Percentiles rank a stretch among this genome's conserved stretches.
These are phyloP conservation scores for Pichia nanzhaoensis DNA, from an alignment of 805 yeast species.

Conservation along the genomic window DNA sequence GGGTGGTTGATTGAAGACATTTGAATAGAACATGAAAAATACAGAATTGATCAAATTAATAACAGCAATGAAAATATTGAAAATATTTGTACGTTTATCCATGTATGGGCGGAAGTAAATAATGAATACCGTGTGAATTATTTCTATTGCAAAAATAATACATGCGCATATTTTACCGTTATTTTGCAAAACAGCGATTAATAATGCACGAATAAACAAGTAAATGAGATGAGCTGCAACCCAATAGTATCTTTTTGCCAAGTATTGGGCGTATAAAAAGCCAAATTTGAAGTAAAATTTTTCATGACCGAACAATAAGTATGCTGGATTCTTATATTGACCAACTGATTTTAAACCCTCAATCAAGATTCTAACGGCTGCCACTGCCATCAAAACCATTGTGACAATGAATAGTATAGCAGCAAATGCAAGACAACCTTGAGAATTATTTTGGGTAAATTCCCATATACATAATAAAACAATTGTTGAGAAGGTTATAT, in stretches of 20 bases:
- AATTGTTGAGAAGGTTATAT: slow-evolving; percentile 84
- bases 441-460: slow-evolving; percentile 74
- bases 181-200: slow-evolving; percentile 79
- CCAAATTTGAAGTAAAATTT: slow-evolving; percentile 81
- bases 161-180: slow-evolving; percentile 80
- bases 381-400: slow-evolving; percentile 57
- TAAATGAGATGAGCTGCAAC: slow-evolving; percentile 58
- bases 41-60: slow-evolving; percentile 77
- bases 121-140: slow-evolving; percentile 56
- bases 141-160: slow-evolving; percentile 67
- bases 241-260: slow-evolving; percentile 85
- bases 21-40: slow-evolving; percentile 84
- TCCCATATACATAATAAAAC: slow-evolving; percentile 84
- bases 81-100: slow-evolving; percentile 92
- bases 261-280: slow-evolving; percentile 83
- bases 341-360: slow-evolving; percentile 66
- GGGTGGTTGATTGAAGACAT: slow-evolving; percentile 74
- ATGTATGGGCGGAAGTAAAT: slow-evolving; percentile 80
- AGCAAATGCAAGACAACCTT: slow-evolving; percentile 78
- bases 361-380: slow-evolving; percentile 65
- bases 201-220: slow-evolving; percentile 64
- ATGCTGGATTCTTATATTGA: slow-evolving; percentile 86
- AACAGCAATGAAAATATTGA: slow-evolving; percentile 79
- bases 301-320: slow-evolving; percentile 78
- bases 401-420: slow-evolving; percentile 57